Evolutionary conservation across 2,329 filamentous ascomycete genomes (phyloP), one percentile per base, ranked within the genome.

Genomic region (Achaetomium macrosporum): DNA sequence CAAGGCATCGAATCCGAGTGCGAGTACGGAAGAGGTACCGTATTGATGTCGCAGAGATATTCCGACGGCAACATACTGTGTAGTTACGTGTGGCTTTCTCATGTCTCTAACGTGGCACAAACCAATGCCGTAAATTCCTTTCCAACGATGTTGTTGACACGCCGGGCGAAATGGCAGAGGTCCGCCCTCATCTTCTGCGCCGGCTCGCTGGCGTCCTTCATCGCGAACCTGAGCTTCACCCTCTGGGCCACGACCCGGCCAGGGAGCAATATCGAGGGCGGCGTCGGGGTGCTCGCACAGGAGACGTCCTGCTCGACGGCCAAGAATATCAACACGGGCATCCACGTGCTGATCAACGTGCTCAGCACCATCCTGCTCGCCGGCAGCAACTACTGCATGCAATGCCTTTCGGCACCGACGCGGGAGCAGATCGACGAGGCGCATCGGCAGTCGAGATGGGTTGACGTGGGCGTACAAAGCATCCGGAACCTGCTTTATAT

Each of bases 341-440:
- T 68, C 10, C 68, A 69, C 50, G 47, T 69, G 1, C 37, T 64
- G 7, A 67, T 69, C 53, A 69, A 69, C 51, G 12, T 63, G 8
- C 40, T 69, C 9, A 58, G 64, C 2, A 69, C 67, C 0, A 50
- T 63, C 0, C 50, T 72, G 11, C 47, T 72, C 11, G 63, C 63
- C 0, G 68, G 65, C 0, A 68, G 65, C 9, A 71, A 71, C 47
- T 71, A 68, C 35, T 68, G 65, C 17, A 70, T 69, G 64, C 70
- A 71, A 40, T 57, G 64, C 1, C 61, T 69, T 1, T 63, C 60
- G 0, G 67, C 68, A 0, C 70, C 68, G 0, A 69, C 68, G 0
- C 54, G 69, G 7, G 44, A 42, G 0, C 62, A 70, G 16, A 51
- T 71, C 1, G 63, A 71, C 29, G 37, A 41, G 2, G 59, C 57